phyloP scores from a whole-genome alignment of 495 filamentous ascomycete species.

The Talaromyces thailandensis region DNA sequence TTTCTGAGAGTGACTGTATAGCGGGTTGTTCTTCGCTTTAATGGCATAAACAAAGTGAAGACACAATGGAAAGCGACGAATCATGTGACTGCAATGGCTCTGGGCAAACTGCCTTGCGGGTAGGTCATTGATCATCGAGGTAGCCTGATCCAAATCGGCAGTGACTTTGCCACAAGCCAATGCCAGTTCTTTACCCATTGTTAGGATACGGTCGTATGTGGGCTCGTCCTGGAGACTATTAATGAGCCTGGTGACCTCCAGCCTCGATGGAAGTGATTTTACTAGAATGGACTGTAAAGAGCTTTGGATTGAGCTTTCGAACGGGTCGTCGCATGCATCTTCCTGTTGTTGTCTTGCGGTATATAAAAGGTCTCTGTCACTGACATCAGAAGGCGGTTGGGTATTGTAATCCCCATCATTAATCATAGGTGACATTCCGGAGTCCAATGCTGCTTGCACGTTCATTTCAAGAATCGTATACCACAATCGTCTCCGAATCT shows the following conservation, averaged over 20 bases:
- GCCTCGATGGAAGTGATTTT: constrained; percentile 31
- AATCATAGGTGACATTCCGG: constrained; percentile 42
- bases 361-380: constrained; percentile 30
- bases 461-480: constrained; percentile 47
- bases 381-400: constrained; percentile 33
- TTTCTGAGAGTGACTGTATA: constrained; percentile 41
- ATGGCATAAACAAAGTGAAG: constrained; percentile 39
- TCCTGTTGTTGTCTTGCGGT: neutral
- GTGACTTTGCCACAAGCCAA: constrained; percentile 21
- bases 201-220: constrained; percentile 35
- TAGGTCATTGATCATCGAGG: neutral
- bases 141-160: constrained; percentile 8
- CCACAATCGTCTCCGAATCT: constrained; percentile 47
- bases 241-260: constrained; percentile 26
- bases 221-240: constrained; percentile 37
- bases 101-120: constrained; percentile 8
- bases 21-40: constrained; percentile 30
- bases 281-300: constrained; percentile 38
- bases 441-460: constrained; percentile 43
- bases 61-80: constrained; percentile 37
- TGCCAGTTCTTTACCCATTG: constrained; percentile 27
- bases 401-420: constrained; percentile 43
- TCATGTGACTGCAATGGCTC: constrained; percentile 27
- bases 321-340: constrained; percentile 8
- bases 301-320: constrained; percentile 23